Evolutionary conservation across 169 alveolate genomes (phyloP).

Genomic region (Plasmodium vivax): DNA sequence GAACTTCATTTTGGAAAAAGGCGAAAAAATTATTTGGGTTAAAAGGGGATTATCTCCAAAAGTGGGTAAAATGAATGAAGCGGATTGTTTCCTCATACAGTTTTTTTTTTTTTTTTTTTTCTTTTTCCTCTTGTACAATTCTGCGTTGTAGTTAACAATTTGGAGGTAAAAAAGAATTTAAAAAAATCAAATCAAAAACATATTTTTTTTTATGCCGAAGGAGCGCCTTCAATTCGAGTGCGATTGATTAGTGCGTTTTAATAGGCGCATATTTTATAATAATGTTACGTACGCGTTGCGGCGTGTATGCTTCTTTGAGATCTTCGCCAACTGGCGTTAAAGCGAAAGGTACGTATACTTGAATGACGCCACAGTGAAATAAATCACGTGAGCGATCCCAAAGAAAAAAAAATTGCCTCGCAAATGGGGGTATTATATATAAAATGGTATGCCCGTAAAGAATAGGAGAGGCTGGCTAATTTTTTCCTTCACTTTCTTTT

Average conservation of each 20-base stretch:
- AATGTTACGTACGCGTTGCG: background rate
- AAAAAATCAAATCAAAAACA: background rate
- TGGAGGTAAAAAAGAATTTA: background rate
- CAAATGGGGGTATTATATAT: background rate
- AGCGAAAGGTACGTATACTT: too few species aligned
- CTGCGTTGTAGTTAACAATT: background rate
- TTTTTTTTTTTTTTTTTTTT: background rate
- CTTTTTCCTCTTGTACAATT: background rate
- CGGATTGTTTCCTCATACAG: background rate
- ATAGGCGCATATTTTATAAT: background rate
- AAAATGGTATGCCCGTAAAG: background rate
- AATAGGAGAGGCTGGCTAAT: background rate
- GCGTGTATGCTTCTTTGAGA: background rate
- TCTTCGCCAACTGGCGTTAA: background rate
- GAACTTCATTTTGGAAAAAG: slow-evolving; percentile 46
- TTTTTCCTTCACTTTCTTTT: background rate
- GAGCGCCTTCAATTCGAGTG: background rate
- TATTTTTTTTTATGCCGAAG: too few species aligned
- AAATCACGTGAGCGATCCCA: background rate
- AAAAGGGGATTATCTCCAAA: slow-evolving; percentile 1
- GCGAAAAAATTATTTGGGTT: background rate
- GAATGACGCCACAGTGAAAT: background rate
- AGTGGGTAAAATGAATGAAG: background rate
- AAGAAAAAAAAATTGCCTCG: background rate
- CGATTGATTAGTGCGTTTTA: background rate